These are phyloP conservation scores for Panus rudis DNA, from an alignment of 768 basidiomycete genomes.

Conservation along the genomic window DNA sequence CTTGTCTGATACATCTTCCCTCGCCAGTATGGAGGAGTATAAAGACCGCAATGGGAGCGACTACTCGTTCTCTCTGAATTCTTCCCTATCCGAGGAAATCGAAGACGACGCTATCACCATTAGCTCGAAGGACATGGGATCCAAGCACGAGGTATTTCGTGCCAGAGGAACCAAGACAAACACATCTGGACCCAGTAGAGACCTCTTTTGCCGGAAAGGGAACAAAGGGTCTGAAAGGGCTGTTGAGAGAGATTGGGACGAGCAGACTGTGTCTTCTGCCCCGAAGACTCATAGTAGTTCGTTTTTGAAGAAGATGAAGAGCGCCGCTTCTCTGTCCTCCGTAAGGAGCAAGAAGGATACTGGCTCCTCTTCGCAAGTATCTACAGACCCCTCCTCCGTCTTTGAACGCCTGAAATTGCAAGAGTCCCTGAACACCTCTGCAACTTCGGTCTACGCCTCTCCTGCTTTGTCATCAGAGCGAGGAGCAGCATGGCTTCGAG, in stretches of 20 bases:
- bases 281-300: constrained; percentile 9
- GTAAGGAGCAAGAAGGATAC: too few relatives aligned
- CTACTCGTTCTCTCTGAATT: constrained; percentile 42
- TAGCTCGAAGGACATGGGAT: constrained; percentile 56
- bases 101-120: constrained; percentile 76
- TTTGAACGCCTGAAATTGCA: constrained; percentile 52
- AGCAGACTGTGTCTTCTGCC: constrained; percentile 13
- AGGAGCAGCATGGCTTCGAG: constrained; percentile 74
- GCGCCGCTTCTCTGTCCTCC: neutral
- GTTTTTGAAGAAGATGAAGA: constrained; percentile 2
- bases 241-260: constrained; percentile 14
- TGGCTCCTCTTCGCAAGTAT: too few relatives aligned
- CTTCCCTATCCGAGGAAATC: constrained; percentile 32
- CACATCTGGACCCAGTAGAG: constrained; percentile 17
- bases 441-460: constrained; percentile 32
- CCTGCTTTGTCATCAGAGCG: constrained; percentile 50
- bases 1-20: constrained; percentile 81
- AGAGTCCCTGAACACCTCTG: constrained; percentile 27
- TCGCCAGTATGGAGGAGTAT: constrained; percentile 74
- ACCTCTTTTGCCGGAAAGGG: too few relatives aligned
- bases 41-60: constrained; percentile 49
- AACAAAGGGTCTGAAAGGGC: too few relatives aligned
- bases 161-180: constrained; percentile 19
- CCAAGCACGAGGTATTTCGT: constrained; percentile 19
- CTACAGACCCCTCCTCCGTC: constrained; percentile 12